These are phyloP conservation scores for Botrytis byssoidea DNA, from an alignment of 2,329 filamentous ascomycete species.

Conservation along the genomic window DNA sequence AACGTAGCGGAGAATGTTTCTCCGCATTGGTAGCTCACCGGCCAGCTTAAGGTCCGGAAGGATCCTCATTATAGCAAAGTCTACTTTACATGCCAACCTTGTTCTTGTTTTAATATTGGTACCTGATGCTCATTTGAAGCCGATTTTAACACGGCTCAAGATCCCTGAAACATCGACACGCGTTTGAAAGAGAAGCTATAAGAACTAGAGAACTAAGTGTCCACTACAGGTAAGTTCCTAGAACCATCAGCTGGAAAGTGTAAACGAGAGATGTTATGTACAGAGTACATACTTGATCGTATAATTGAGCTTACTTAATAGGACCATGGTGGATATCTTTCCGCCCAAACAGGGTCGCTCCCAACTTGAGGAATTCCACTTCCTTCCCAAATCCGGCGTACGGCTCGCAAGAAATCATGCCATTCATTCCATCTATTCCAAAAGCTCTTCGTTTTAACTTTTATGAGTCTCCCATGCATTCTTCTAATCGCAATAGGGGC, in stretches of 20 bases:
- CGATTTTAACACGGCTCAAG: not conserved
- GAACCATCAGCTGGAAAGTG: not conserved
- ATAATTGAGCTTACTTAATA: not conserved
- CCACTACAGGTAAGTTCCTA: not conserved
- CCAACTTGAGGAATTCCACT: not conserved
- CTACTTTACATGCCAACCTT: not conserved
- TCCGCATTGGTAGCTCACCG: conserved; percentile 5
- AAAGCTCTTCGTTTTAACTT: not conserved
- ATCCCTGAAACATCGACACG: not conserved
- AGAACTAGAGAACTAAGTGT: not conserved
- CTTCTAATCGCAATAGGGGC: not conserved
- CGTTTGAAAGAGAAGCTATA: not conserved
- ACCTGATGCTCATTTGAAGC: not conserved
- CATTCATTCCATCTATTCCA: not conserved
- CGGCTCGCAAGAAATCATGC: not conserved
- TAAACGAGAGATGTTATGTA: not conserved
- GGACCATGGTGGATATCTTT: not conserved
- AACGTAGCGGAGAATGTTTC: not conserved
- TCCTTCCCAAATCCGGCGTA: not conserved
- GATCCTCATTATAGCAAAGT: conserved; percentile 1
- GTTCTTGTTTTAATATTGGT: not conserved
- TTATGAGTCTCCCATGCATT: not conserved
- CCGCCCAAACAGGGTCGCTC: not conserved
- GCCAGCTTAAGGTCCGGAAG: not conserved
- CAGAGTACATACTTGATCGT: not conserved